phyloP scores from a whole-genome alignment of 1,284 basidiomycete species.

The Malassezia japonica region DNA sequence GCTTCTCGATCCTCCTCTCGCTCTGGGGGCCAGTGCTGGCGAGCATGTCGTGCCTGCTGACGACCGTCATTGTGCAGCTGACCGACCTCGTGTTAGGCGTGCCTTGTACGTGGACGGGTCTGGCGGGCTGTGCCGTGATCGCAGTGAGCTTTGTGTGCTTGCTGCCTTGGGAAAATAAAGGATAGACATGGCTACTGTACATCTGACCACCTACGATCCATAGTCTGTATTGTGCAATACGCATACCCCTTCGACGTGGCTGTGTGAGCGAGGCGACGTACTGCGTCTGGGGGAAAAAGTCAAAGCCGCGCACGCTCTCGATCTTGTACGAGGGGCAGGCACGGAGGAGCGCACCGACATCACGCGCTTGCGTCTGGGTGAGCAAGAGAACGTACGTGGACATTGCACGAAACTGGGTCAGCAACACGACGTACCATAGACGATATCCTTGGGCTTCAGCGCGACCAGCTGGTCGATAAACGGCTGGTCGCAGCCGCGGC shows the following conservation, averaged over 20 bases:
- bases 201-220: neutral
- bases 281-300: conserved; percentile 47
- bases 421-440: conserved; percentile 23
- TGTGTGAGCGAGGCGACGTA: conserved; percentile 11
- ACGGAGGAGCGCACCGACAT: conserved; percentile 40
- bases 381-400: conserved; percentile 33
- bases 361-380: conserved; percentile 51
- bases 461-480: conserved; percentile 44
- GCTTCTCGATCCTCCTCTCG: conserved; percentile 31
- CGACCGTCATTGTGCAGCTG: conserved; percentile 40
- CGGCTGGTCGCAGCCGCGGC: conserved; percentile 22
- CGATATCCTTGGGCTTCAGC: conserved; percentile 34
- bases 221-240: conserved; percentile 22
- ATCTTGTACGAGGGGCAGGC: conserved; percentile 33
- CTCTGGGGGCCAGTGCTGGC: conserved; percentile 47
- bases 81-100: conserved; percentile 31
- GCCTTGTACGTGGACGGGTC: conserved; percentile 29
- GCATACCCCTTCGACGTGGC: conserved; percentile 45
- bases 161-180: conserved; percentile 3
- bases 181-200: neutral
- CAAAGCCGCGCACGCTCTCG: conserved; percentile 39
- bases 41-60: conserved; percentile 39
- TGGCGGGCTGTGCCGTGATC: conserved; percentile 34
- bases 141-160: conserved; percentile 30
- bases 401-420: conserved; percentile 61